These are phyloP conservation scores for Ascosphaera acerosa DNA, from an alignment of 2,329 filamentous ascomycete species.

Conservation along the genomic window DNA sequence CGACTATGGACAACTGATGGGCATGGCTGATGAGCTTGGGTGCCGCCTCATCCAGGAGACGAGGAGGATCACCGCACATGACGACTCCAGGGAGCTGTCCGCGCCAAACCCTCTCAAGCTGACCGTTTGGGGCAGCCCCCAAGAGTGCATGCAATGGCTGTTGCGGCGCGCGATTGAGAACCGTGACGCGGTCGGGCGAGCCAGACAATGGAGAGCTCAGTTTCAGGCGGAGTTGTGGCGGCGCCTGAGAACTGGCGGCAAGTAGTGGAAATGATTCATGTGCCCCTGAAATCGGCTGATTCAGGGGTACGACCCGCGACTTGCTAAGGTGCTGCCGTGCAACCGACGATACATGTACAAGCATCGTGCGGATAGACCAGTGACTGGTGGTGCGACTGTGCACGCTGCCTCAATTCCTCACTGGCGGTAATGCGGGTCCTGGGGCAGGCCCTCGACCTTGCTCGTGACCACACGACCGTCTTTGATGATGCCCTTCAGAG, in stretches of 20 bases:
- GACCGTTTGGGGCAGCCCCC: conserved; percentile 30
- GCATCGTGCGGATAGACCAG: too few relatives aligned
- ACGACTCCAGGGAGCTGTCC: background rate
- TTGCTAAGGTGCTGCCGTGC: too few relatives aligned
- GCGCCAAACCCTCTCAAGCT: conserved; percentile 1
- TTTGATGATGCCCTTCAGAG: conserved; percentile 27
- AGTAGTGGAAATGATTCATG: too few relatives aligned
- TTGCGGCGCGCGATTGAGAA: conserved; percentile 51
- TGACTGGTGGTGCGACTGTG: too few relatives aligned
- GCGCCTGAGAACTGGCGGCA: too few relatives aligned
- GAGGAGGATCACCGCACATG: background rate
- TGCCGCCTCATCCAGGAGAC: conserved; percentile 17
- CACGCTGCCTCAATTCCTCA: too few relatives aligned
- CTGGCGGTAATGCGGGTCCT: background rate
- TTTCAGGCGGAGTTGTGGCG: background rate
- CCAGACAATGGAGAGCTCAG: background rate
- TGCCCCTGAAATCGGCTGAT: too few relatives aligned
- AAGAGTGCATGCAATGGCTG: conserved; percentile 32
- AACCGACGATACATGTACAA: too few relatives aligned
- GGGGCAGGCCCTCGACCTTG: background rate
- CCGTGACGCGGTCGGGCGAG: conserved; percentile 26
- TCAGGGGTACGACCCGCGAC: too few relatives aligned
- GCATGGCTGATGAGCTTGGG: conserved; percentile 84
- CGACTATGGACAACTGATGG: conserved; percentile 57
- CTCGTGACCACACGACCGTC: conserved; percentile 22